phyloP scores from a whole-genome alignment of 164 flowering plant genomes.

The Sedum album region DNA sequence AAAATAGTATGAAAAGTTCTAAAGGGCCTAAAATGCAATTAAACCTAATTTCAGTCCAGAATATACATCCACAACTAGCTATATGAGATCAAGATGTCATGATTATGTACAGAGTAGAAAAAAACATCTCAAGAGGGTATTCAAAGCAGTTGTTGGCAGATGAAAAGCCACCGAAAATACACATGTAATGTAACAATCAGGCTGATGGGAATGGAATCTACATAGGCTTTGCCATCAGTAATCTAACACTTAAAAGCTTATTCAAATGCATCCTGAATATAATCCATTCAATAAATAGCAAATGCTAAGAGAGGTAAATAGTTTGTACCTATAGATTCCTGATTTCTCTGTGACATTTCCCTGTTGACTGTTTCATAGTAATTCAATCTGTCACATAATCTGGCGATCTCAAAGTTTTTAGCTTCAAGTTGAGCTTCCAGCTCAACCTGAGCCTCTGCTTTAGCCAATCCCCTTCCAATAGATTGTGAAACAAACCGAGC shows the following conservation, averaged over 20 bases:
- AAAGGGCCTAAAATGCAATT: neutral
- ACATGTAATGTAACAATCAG: too few relatives aligned
- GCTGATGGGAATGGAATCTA: too few relatives aligned
- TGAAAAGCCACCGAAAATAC: too few relatives aligned
- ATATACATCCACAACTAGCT: neutral
- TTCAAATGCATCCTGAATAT: neutral
- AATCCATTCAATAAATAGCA: too few relatives aligned
- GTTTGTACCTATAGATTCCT: conserved; percentile 62
- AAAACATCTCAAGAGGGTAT: neutral
- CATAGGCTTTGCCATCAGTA: too few relatives aligned
- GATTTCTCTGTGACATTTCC: conserved; percentile 95
- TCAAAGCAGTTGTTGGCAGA: neutral
- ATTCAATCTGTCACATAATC: conserved; percentile 57
- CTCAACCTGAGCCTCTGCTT: conserved; percentile 68
- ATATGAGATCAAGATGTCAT: neutral
- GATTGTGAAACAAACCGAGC: conserved; percentile 60
- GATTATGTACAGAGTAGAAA: neutral
- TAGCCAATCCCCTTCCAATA: conserved; percentile 62
- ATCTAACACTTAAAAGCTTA: neutral
- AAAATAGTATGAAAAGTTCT: neutral
- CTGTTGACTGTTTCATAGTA: conserved; percentile 79
- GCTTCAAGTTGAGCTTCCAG: conserved; percentile 58
- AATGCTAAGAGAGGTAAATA: neutral
- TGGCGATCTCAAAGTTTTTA: conserved; percentile 81
- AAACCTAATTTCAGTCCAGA: neutral